Evolutionary conservation across 2,329 filamentous ascomycete species (phyloP).

Genomic region (Beauveria scarabaeidicola): DNA sequence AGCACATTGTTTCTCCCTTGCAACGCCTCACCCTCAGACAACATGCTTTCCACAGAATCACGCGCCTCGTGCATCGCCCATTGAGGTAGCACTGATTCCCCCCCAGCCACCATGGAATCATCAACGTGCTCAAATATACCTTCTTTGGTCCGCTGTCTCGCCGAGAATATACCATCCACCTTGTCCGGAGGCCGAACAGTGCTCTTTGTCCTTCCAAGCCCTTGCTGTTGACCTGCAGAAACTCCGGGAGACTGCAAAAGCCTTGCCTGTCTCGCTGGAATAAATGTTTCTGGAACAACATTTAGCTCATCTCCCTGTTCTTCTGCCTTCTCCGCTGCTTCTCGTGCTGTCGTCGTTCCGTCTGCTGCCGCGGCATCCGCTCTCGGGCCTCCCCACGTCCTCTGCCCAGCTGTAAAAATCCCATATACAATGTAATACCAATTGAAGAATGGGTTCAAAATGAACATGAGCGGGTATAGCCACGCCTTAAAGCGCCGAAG

Average conservation of each 20-base stretch:
- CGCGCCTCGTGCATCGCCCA: conserved; percentile 21
- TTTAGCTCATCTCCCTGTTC: conserved; percentile 80
- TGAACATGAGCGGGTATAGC: conserved; percentile 92
- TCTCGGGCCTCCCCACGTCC: conserved; percentile 91
- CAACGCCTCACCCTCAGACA: conserved; percentile 46
- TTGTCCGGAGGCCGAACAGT: conserved; percentile 63
- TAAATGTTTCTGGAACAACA: conserved; percentile 79
- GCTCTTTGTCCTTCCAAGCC: conserved; percentile 41
- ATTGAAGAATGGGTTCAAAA: conserved; percentile 94
- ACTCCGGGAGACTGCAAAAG: conserved; percentile 17
- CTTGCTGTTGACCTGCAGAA: conserved; percentile 20
- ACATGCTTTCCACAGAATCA: conserved; percentile 59
- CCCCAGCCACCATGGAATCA: conserved; percentile 35
- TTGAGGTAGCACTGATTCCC: conserved; percentile 22
- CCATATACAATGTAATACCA: conserved; percentile 98
- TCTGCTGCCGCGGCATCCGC: conserved; percentile 82
- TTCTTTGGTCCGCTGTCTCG: conserved; percentile 56
- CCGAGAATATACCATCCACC: conserved; percentile 71
- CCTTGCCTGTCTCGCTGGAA: conserved; percentile 45
- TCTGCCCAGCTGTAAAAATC: conserved; percentile 86
- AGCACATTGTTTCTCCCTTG: conserved; percentile 45
- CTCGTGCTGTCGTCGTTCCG: conserved; percentile 62
- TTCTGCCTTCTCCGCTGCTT: conserved; percentile 77
- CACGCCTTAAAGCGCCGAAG: conserved; percentile 86
- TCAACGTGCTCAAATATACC: conserved; percentile 64